Evolutionary conservation across 805 yeast species (phyloP).

Genomic region (Wickerhamomyces alni): DNA sequence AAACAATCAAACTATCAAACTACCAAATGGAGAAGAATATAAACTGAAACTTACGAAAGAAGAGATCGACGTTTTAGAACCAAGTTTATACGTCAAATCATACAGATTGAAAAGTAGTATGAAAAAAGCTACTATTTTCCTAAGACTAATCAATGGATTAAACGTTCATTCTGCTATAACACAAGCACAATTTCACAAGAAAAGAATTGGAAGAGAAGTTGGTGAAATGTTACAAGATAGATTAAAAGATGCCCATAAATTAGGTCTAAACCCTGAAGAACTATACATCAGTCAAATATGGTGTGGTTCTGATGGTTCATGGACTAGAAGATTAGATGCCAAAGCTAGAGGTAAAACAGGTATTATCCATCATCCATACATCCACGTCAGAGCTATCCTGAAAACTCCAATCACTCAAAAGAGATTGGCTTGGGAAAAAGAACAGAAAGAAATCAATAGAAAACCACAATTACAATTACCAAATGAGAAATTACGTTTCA

Average conservation of each 20-base stretch:
- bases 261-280: conserved; percentile 53
- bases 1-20: conserved; percentile 45
- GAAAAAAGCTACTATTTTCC: conserved; percentile 79
- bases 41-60: conserved; percentile 50
- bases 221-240: conserved; percentile 72
- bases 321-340: conserved; percentile 64
- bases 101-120: conserved; percentile 80
- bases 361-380: conserved; percentile 63
- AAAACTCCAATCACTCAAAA: conserved; percentile 58
- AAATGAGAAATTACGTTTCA: conserved; percentile 41
- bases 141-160: conserved; percentile 69
- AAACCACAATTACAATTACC: conserved; percentile 49
- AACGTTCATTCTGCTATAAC: conserved; percentile 77
- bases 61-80: conserved; percentile 79
- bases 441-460: conserved; percentile 37
- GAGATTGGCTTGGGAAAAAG: conserved; percentile 55
- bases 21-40: conserved; percentile 39
- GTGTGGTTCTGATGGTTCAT: conserved; percentile 85
- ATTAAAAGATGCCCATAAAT: conserved; percentile 55
- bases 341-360: conserved; percentile 93
- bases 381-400: conserved; percentile 75
- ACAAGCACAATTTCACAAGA: conserved; percentile 83
- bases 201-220: conserved; percentile 73
- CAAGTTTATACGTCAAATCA: conserved; percentile 77
- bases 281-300: conserved; percentile 76